Base-by-base conservation (phyloP, 495 filamentous ascomycete species). In the Chaetomidium leptoderma region DNA sequence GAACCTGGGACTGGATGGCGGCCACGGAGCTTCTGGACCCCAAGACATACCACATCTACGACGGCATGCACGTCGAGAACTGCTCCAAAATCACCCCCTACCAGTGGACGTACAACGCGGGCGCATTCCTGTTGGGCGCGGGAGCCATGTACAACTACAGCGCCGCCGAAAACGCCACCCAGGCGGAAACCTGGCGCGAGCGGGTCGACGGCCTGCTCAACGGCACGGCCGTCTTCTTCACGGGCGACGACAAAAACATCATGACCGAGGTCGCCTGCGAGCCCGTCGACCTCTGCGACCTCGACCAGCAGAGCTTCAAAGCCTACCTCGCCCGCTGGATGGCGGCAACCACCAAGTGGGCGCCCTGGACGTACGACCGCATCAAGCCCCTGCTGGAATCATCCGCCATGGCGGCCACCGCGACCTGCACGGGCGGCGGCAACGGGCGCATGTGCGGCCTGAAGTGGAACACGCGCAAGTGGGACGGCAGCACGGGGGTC, bases 261-360 rank as follows among this genome's bases (percentile, higher is more conserved):
- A 81, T 87, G 76, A 77, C 78, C 47, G 90, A 93, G 67, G 75
- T 83, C n/a, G 81, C 84, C 17, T 95, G 90, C 72, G 90, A 92
- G 65, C 69, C 80, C 0, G 71, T 74, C 35, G 66, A 76, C 48
- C 74, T 75, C 5, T 91, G 89, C 70, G 79, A 91, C 64, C 66
- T 81, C 53, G 88, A 92, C 70, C 86, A 90, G 64, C 83, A 85
- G 49, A 83, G 83, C 24, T 93, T 95, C 80, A 92, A 92, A 66
- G 88, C 87, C 5, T 87, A 90, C 61, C 76, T 91, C 8, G 75
- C 86, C 7, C 81, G 85, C 6, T 92, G 89, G 87, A 81, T 96
- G 73, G 83, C 86, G 1, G 78, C 82, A 7, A 83, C 85, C 6
- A 83, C 84, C 0, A 83, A 90, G 57, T 78, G 91, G 74, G 83